These are phyloP conservation scores for Dendrocalamus latiflorus DNA, from an alignment of 202 grass and related monocot species.

Conservation along the genomic window DNA sequence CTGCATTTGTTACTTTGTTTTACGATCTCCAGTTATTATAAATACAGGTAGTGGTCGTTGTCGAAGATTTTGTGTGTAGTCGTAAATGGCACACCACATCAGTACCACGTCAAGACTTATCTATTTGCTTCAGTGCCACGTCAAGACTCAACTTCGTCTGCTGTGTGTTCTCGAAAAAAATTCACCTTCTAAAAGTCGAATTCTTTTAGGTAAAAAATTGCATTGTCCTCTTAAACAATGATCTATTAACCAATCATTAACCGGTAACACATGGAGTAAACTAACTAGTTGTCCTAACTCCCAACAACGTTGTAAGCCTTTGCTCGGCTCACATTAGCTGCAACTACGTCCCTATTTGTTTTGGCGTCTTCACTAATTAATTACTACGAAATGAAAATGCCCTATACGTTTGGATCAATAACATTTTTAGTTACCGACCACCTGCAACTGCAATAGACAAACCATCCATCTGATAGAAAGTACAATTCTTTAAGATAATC, in stretches of 20 bases:
- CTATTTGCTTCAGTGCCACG: not conserved
- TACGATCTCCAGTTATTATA: not conserved
- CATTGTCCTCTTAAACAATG: not conserved
- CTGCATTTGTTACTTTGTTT: not conserved
- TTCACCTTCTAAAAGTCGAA: not conserved
- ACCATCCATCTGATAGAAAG: not conserved
- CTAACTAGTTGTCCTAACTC: not conserved
- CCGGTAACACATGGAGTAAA: not conserved
- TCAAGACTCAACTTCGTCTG: not conserved
- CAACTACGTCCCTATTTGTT: not conserved
- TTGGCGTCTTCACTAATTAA: not conserved
- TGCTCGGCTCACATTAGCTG: not conserved
- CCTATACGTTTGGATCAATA: not conserved
- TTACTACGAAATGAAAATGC: not conserved
- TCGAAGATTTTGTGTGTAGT: not conserved
- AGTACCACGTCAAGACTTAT: conserved; percentile 25
- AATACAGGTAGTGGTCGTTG: not conserved
- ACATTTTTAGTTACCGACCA: not conserved
- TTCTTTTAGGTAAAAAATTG: not conserved
- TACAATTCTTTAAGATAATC: not conserved
- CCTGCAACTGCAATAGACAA: not conserved
- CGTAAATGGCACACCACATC: conserved; percentile 9
- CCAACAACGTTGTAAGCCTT: not conserved
- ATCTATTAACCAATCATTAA: not conserved
- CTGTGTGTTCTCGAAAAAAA: not conserved